Base-by-base conservation (phyloP, 2,329 filamentous ascomycete species). In the Paecilomyces niveus region DNA sequence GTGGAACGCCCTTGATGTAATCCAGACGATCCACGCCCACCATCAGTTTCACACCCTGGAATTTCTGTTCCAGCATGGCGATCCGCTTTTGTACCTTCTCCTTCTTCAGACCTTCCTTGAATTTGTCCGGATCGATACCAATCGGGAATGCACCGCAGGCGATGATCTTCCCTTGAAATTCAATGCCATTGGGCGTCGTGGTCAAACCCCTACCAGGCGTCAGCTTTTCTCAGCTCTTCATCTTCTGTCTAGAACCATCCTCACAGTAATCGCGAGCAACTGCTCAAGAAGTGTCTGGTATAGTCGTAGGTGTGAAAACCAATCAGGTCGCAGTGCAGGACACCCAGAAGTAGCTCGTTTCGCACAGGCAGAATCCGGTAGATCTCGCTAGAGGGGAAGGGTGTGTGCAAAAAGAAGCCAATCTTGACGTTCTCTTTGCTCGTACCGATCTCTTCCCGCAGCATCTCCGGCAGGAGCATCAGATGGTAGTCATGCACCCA, bases 251-350 rank as follows among this genome's bases (percentile, higher is more conserved):
- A 18, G 50, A 11, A 15, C 9, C 39, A 45, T 33, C 73, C 83
- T 73, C 79, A 88, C 79, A 96, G 81, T 65, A 97, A 94, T 64
- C 92, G 87, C 13, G 90, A 92, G 77, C 92, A 97, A 69, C 89
- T 93, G 77, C 90, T 95, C 62, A 97, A 79, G 78, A 97, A 97
- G 76, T 97, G 92, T 55, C 92, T 84, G 24, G 92, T 92, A 69
- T 97, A 97, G 78, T 96, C 92, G 78, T 96, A 96, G 22, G 93
- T 97, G 75, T 97, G 92, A 80, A 97, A 97, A 35, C 92, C 92
- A 70, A 97, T 90, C 59, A 97, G 78, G 71, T 97, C 92, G 78
- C 92, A 95, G 71, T 95, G 88, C 45, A 97, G 81, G 53, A 97
- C 85, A 57, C 93, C 91, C 50, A 88, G 83, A 45, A 97, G 82